Percentiles rank a stretch among this genome's conserved stretches.
These are phyloP conservation scores for Aspergillus tamarii DNA, from an alignment of 2,329 filamentous ascomycete species.

Conservation along the genomic window DNA sequence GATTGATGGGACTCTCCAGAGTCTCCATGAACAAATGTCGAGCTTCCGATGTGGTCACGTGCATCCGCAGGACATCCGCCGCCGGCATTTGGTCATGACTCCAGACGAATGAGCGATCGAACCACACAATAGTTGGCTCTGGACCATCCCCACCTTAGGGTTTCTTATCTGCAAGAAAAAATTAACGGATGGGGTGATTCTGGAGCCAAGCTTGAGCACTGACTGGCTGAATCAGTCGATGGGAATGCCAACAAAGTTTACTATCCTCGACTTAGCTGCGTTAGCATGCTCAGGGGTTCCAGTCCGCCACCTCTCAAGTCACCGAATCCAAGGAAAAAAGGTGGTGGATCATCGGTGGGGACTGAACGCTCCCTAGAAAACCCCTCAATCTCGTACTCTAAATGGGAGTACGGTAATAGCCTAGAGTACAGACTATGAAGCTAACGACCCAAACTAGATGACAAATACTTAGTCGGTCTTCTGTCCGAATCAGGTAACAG, in stretches of 20 bases:
- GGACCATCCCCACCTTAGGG: slow-evolving; percentile 1
- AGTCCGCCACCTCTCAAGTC: slow-evolving; percentile 1
- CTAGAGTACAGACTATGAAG: neutral
- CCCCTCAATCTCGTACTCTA: slow-evolving; percentile 7
- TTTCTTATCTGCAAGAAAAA: slow-evolving; percentile 2
- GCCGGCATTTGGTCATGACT: neutral
- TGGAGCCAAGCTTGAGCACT: neutral
- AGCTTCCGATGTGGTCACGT: neutral
- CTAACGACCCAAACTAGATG: neutral
- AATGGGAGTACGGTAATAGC: neutral
- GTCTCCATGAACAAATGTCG: neutral
- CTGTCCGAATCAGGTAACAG: neutral
- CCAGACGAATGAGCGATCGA: neutral
- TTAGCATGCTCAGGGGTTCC: slow-evolving; percentile 5
- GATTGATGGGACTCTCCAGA: neutral
- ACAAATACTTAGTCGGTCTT: neutral
- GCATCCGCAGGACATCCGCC: neutral
- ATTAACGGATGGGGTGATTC: slow-evolving; percentile 4
- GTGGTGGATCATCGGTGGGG: slow-evolving; percentile 4
- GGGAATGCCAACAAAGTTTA: neutral
- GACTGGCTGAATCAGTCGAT: slow-evolving; percentile 1
- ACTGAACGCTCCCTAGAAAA: slow-evolving; percentile 1
- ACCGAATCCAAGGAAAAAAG: slow-evolving; percentile 5
- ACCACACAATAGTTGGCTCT: neutral
- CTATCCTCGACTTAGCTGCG: slow-evolving; percentile 2